These are phyloP conservation scores for Fennellomyces sp. DNA, from an alignment of 371 early-diverging fungal genomes.

Conservation along the genomic window DNA sequence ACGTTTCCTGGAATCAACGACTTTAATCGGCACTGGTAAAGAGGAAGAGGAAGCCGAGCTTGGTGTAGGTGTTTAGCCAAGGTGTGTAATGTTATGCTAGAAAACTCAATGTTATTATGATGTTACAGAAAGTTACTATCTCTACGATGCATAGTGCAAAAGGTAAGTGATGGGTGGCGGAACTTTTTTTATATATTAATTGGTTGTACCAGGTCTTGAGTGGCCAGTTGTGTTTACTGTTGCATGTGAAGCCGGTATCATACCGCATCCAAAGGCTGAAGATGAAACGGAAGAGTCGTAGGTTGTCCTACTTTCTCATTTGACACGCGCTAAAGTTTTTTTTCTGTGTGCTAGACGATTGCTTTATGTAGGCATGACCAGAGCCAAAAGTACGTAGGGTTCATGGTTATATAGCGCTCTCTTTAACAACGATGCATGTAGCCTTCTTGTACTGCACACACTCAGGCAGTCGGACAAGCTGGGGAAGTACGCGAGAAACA, in stretches of 20 bases:
- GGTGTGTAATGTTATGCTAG: neutral
- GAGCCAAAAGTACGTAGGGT: slow-evolving; percentile 24
- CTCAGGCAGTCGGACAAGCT: slow-evolving; percentile 4
- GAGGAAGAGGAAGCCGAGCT: slow-evolving; percentile 33
- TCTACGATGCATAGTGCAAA: slow-evolving; percentile 66
- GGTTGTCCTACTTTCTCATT: slow-evolving; percentile 57
- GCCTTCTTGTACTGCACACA: slow-evolving; percentile 19
- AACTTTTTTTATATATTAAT: neutral
- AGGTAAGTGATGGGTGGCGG: slow-evolving; percentile 15
- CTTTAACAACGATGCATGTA: neutral
- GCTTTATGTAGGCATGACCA: slow-evolving; percentile 26
- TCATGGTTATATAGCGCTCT: neutral
- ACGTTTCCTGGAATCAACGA: slow-evolving; percentile 36
- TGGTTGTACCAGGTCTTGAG: slow-evolving; percentile 48
- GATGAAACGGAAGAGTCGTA: slow-evolving; percentile 37
- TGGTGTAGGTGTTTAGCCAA: slow-evolving; percentile 14
- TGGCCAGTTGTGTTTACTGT: slow-evolving; percentile 66
- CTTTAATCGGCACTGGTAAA: slow-evolving; percentile 23
- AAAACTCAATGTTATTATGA: slow-evolving; percentile 10
- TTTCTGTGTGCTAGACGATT: slow-evolving; percentile 18
- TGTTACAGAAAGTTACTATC: slow-evolving; percentile 49
- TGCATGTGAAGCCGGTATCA: slow-evolving; percentile 52
- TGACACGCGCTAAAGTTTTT: neutral
- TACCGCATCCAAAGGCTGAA: slow-evolving; percentile 41
- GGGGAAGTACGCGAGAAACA: neutral